These are phyloP conservation scores for Astrocystis sublimbata DNA, from an alignment of 495 filamentous ascomycete species.

Conservation along the genomic window DNA sequence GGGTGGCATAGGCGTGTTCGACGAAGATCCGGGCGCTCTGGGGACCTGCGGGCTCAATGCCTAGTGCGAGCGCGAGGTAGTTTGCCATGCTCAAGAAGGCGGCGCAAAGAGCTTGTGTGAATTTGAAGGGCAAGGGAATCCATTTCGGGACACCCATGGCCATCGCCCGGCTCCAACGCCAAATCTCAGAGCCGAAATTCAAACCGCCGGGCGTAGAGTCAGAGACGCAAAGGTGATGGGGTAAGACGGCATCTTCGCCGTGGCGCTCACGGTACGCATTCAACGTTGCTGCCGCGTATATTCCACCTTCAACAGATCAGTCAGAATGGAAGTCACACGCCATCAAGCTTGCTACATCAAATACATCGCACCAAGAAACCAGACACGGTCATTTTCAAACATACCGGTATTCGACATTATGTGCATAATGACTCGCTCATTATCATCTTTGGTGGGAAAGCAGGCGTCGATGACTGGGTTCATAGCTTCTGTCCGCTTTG, in stretches of 20 bases:
- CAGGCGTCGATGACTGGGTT: constrained; percentile 49
- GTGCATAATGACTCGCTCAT: constrained; percentile 45
- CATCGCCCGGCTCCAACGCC: constrained; percentile 54
- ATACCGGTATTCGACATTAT: constrained; percentile 58
- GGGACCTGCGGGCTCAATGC: constrained; percentile 37
- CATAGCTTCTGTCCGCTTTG: constrained; percentile 48
- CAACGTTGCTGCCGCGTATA: constrained; percentile 50
- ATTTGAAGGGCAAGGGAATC: constrained; percentile 46
- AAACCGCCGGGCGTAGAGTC: constrained; percentile 56
- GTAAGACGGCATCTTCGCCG: constrained; percentile 40
- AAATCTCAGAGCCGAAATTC: constrained; percentile 49
- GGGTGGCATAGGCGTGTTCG: constrained; percentile 32
- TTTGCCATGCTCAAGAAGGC: constrained; percentile 34
- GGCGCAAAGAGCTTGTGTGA: constrained; percentile 45
- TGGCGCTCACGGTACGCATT: constrained; percentile 44
- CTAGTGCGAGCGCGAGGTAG: constrained; percentile 32
- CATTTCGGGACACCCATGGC: constrained; percentile 45
- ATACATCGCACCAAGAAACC: too few species aligned
- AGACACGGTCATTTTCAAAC: too few species aligned
- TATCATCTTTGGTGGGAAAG: constrained; percentile 36
- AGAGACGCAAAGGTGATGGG: constrained; percentile 47
- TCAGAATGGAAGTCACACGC: too few species aligned
- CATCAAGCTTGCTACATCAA: too few species aligned
- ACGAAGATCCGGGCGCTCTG: constrained; percentile 40
- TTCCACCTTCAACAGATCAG: too few species aligned